Conservation (phyloP, 495 filamentous ascomycete species). For the Cairneyella variabilis region DNA sequence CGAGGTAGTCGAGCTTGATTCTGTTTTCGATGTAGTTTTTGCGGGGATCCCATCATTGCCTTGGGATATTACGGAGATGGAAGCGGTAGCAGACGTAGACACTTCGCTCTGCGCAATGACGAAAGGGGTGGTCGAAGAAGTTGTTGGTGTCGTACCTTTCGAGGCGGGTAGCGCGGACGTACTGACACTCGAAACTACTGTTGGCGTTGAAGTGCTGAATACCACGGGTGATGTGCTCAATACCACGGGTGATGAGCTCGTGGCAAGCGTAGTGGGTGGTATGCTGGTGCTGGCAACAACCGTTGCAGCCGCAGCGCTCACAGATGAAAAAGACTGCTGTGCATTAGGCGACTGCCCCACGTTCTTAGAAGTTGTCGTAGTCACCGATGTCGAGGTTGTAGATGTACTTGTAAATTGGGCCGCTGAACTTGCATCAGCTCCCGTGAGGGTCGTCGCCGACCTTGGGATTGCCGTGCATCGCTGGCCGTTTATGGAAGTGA, state of each 20-base stretch:
- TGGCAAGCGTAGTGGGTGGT: background rate
- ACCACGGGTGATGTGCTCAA: conserved; percentile 2
- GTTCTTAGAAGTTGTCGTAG: no score
- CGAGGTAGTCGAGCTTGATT: background rate
- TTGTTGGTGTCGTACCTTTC: conserved; percentile 19
- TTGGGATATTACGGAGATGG: conserved; percentile 3
- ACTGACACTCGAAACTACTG: conserved; percentile 13
- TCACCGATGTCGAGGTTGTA: conserved; percentile 18
- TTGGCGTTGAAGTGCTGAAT: conserved; percentile 17
- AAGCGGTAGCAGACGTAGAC: no score
- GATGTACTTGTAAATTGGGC: conserved; percentile 15
- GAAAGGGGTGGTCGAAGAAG: conserved; percentile 8
- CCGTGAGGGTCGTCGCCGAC: conserved; percentile 20
- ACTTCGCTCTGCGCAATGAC: conserved; percentile 23
- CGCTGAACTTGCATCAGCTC: conserved; percentile 5
- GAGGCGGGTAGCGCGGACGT: conserved; percentile 6
- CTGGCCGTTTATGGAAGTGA: conserved; percentile 41
- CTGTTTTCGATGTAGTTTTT: conserved; percentile 5
- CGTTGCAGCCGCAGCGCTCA: no score
- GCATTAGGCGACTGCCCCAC: no score
- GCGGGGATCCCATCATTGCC: conserved; percentile 13
- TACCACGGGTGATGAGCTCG: background rate
- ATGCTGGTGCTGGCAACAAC: no score
- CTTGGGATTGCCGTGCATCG: conserved; percentile 46
- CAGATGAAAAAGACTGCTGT: no score